Evolutionary conservation across 345 rosid genomes (phyloP).

Genomic region (Anastatica hierochuntica): DNA sequence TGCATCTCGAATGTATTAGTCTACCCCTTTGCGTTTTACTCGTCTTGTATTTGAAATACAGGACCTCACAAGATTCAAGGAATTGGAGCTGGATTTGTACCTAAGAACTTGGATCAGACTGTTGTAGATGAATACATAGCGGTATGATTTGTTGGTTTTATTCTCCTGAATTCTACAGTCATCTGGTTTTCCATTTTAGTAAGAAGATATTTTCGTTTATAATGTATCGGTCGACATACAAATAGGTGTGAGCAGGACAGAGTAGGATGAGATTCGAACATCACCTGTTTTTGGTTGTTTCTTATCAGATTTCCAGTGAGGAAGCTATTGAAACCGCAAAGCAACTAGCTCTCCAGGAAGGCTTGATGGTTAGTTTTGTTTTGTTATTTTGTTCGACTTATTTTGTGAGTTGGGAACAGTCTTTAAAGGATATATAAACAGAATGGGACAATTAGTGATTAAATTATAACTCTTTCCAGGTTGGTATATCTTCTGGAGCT

Average conservation of each 20-base stretch:
- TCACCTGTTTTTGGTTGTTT: slow-evolving; percentile 4
- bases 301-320: slow-evolving; percentile 70
- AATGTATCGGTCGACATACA: too few species aligned
- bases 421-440: too few species aligned
- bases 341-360: slow-evolving; percentile 89
- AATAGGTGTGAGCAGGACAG: too few species aligned
- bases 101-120: slow-evolving; percentile 65
- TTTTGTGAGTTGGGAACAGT: too few species aligned
- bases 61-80: slow-evolving; percentile 99
- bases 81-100: slow-evolving; percentile 97
- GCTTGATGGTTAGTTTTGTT: slow-evolving; percentile 93
- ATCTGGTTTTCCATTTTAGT: slow-evolving; percentile 1
- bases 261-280: neutral
- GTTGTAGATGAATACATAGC: slow-evolving; percentile 80
- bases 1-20: too few species aligned
- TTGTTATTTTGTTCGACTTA: too few species aligned
- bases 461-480: slow-evolving; percentile 17
- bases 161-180: neutral
- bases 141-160: slow-evolving; percentile 27
- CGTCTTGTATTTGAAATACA: slow-evolving; percentile 23
- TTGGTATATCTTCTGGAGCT: slow-evolving; percentile 49
- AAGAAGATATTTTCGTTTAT: neutral
- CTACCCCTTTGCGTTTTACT: neutral
- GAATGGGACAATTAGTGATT: too few species aligned
- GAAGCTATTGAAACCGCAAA: slow-evolving; percentile 91